Percentiles rank a stretch among this genome's conserved stretches.
These are phyloP conservation scores for Aspergillus alliaceus DNA, from an alignment of 2,329 filamentous ascomycete species.

Conservation along the genomic window DNA sequence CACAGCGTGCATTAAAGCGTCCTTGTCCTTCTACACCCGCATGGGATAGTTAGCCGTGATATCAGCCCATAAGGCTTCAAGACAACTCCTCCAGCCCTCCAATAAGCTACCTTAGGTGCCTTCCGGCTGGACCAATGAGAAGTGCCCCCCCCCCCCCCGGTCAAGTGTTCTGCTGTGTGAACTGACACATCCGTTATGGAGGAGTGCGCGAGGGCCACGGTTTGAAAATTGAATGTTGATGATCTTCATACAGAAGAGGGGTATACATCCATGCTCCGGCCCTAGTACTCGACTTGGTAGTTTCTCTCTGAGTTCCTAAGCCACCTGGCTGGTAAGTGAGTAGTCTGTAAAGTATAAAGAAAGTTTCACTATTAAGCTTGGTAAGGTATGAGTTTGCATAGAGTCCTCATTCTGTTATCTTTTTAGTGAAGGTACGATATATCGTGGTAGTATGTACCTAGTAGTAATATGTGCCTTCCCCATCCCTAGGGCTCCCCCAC, in stretches of 20 bases:
- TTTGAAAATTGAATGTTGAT: neutral
- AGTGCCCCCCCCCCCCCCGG: neutral
- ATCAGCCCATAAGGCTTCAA: constrained; percentile 8
- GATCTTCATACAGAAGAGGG: constrained; percentile 10
- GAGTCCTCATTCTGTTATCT: no score
- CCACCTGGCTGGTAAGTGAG: neutral
- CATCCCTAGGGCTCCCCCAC: neutral
- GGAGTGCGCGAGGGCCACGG: neutral
- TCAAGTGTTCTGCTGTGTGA: neutral
- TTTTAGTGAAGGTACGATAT: no score
- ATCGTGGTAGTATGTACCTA: no score
- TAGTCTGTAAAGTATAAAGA: neutral
- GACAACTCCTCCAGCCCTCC: neutral
- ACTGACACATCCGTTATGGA: neutral
- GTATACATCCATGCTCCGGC: neutral
- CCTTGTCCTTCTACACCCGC: constrained; percentile 4
- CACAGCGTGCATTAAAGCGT: constrained; percentile 2
- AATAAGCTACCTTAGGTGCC: neutral
- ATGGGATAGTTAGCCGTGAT: neutral
- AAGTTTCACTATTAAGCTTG: neutral
- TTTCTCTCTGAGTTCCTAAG: neutral
- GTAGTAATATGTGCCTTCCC: neutral
- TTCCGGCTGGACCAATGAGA: neutral
- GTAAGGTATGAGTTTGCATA: neutral
- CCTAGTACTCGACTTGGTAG: no score